Evolutionary conservation across 768 basidiomycete species (phyloP), one percentile per base, ranked within the genome.

Genomic region (Phanerodontia chrysosporium): DNA sequence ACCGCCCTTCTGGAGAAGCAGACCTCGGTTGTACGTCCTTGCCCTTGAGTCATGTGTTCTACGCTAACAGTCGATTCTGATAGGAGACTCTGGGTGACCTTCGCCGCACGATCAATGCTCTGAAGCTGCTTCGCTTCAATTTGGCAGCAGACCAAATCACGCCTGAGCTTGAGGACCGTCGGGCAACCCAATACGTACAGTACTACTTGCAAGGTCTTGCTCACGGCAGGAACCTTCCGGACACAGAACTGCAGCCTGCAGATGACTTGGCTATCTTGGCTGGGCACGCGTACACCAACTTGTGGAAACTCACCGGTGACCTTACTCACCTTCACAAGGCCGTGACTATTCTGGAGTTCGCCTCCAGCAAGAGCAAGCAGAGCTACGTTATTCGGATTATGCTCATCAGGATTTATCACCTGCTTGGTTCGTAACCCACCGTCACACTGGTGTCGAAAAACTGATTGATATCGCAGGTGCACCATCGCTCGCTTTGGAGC

Each of bases 201-300:
- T 78, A 81, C 55, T 96, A 95, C 68, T 72, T 89, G 29, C 77
- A 83, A 3, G 87, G 81, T 18, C 78, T 95, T 28, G 75, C 80
- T 21, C 74, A 93, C 2, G 92, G 92, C 48, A 73, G 75, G 44
- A 75, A 80, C 52, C 77, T 95, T 21, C 83, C 86, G 8, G 69
- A 76, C 3, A 89, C 91, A 0, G 95, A 96, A 65, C 76, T 95
- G 25, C 95, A 96, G 67, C 90, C 88, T 18, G 89, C 84, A 0
- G 95, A 97, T 65, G 95, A 95, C 66, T 80, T 96, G 30, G 86
- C 80, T 25, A 77, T 95, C 27, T 75, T 97, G 22, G 84, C 89
- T 6, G 87, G 80, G 2, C 87, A 87, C 65, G 80, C 81, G 2
- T 78, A 85, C 55, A 79, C 93, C 46, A 83, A 75, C 67, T 69